Evolutionary conservation across 2,329 filamentous ascomycete genomes (phyloP), one percentile per base, ranked within the genome.

Genomic region (Exophiala phaeomuriformis): DNA sequence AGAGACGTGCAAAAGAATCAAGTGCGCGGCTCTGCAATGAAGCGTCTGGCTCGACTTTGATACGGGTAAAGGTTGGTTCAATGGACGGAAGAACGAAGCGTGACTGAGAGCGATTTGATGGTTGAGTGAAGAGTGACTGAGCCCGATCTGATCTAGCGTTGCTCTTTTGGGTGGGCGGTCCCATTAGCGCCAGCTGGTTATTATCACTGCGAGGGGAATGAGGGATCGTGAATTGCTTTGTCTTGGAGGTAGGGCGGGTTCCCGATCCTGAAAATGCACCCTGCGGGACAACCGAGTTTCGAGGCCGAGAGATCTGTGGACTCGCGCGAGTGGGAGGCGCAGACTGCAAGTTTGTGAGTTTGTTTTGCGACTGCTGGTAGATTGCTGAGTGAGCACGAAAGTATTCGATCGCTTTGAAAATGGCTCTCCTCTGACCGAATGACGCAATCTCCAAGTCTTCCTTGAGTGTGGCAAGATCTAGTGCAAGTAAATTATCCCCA

Each of bases 401-500:
- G 32, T 75, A 71, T 2, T 72, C 62, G 51, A 90, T 79, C 6
- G 80, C 81, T 55, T 76, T 72, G 9, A 75, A 70, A 1, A 93
- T 67, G 1, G 76, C 77, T 42, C 73, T 72, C 53, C 81, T 78
- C 57, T 85, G 80, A 2, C 78, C 79, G 19, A 82, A 68, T 3
- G 77, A 74, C 37, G 68, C 76, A 51, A 90, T 71, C 1, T 75
- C 77, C 12, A 88, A 72, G 4, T 79, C 78, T 33, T 82, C 75
- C 8, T 73, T 68, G 9, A 82, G 68, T 1, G 72, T 69, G 1
- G 65, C 58, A 37, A 72, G 71, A 27, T 78, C 68, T 7, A 84
- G 73, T 33, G 77, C 72, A 28, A 77, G 80, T 1, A 91, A 71
- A 0, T 77, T 75, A 42, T 80, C 74, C 1, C 88, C 88, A 51